Conservation (phyloP, 371 early-diverging fungal species). For the Mucor piriformis region DNA sequence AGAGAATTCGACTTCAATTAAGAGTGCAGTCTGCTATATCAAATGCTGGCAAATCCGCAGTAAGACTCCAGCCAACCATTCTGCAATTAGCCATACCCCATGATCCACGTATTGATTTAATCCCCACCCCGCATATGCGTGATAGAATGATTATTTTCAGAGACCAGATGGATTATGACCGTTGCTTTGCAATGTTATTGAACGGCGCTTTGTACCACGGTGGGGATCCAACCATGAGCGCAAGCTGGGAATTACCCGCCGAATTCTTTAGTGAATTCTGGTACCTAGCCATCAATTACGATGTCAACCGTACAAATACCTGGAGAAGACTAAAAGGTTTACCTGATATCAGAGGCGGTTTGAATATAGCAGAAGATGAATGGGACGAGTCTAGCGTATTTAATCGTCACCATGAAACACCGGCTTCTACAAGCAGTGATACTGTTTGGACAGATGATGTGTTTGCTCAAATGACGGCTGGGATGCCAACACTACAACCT, state of each 20-base stretch:
- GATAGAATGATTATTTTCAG: conserved; percentile 66
- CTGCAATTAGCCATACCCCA: conserved; percentile 57
- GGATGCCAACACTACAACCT: conserved; percentile 32
- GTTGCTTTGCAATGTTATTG: conserved; percentile 53
- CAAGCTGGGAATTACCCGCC: conserved; percentile 60
- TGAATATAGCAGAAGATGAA: not conserved
- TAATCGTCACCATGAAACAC: not conserved
- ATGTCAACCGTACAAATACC: conserved; percentile 34
- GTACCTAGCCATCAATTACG: conserved; percentile 45
- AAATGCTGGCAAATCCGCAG: conserved; percentile 25
- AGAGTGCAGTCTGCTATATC: conserved; percentile 40
- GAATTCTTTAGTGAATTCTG: conserved; percentile 61
- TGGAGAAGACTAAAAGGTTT: conserved; percentile 46
- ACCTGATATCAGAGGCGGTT: conserved; percentile 25
- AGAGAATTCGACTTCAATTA: conserved; percentile 43
- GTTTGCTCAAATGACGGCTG: conserved; percentile 27
- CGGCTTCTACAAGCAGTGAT: conserved; percentile 3
- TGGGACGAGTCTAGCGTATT: not conserved
- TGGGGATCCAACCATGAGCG: conserved; percentile 61
- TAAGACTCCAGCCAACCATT: conserved; percentile 40
- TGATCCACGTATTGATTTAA: conserved; percentile 61
- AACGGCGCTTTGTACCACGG: conserved; percentile 56
- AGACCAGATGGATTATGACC: conserved; percentile 58
- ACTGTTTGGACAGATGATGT: conserved; percentile 30
- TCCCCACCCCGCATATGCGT: conserved; percentile 60